These are phyloP conservation scores for Geotrichum restrictum DNA, from an alignment of 1,139 yeast genomes.

Conservation along the genomic window DNA sequence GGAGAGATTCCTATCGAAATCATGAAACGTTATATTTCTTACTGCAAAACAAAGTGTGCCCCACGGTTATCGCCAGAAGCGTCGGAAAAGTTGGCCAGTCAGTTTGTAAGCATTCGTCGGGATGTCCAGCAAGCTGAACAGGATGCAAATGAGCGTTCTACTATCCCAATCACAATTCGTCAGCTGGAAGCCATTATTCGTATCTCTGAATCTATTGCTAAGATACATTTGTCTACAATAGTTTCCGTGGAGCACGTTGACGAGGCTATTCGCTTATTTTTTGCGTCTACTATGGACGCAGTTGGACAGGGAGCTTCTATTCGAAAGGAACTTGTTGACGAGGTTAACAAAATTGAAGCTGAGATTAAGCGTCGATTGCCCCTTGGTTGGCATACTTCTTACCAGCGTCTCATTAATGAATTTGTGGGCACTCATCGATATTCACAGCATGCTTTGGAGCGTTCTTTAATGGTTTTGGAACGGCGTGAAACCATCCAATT, in stretches of 20 bases:
- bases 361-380: conserved; percentile 89
- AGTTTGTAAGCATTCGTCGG: conserved; percentile 86
- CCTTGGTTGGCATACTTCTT: conserved; percentile 93
- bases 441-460: conserved; percentile 67
- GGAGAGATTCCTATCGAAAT: conserved; percentile 87
- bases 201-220: conserved; percentile 91
- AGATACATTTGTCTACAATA: conserved; percentile 73
- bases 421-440: conserved; percentile 53
- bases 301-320: conserved; percentile 74
- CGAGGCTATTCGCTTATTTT: conserved; percentile 89
- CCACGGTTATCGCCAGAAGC: conserved; percentile 90
- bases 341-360: conserved; percentile 73
- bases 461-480: conserved; percentile 76
- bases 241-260: conserved; percentile 89
- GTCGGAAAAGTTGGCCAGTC: conserved; percentile 85
- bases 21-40: conserved; percentile 89
- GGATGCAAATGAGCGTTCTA: conserved; percentile 81
- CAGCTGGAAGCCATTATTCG: conserved; percentile 96
- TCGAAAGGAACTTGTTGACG: conserved; percentile 54
- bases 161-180: conserved; percentile 95
- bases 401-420: conserved; percentile 76
- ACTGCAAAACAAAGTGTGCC: conserved; percentile 85
- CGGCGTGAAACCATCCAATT: conserved; percentile 82
- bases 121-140: conserved; percentile 77
- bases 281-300: conserved; percentile 97